Evolutionary conservation across 2,329 filamentous ascomycete genomes (phyloP), one percentile per base, ranked within the genome.

Genomic region (Epichloe sp.): DNA sequence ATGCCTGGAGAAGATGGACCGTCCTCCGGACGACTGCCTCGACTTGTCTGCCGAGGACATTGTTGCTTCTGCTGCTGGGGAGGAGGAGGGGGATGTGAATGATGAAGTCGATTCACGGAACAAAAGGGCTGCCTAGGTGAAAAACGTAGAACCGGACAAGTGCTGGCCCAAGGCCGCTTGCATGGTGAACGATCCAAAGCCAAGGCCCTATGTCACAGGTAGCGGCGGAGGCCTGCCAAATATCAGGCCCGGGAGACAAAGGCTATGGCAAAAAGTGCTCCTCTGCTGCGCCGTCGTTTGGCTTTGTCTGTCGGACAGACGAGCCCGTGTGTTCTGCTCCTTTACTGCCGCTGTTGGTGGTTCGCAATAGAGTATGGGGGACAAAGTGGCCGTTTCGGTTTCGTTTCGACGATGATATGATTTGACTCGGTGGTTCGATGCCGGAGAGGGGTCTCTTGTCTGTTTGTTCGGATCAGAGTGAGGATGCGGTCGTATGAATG

Each of bases 1-100:
- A 71, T 83, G 86, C 64, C 89, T 81, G 62, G 88, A 89, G 73
- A 96, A 96, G 74, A 96, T 88, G 56, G 85, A 88, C 64, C 82
- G 84, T 63, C 76, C 76, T 60, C 71, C 71, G 51, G 87, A 89
- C 57, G 86, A 88, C 74, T 91, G 86, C 69, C 86, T 82, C 62
- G 84, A 77, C 72, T 90, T 88, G 73, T 87, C 84, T 73, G 85
- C 76, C 64, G 79, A 75, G 61, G 82, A 74, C 80, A 80, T 80
- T 62, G 58, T 60, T 56, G 47, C 47, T 47, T 45, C 21, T 21
- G n/a, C 26, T 31, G 26, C 26, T 31, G 8, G 26, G 8, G 3
- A 31, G 8, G 8, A 4, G 26, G 35, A 8, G 44, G 23, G 23
- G 23, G 21, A 15, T 23, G 34, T 23, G 31, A 5, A 46, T 4